Evolutionary conservation across 2,329 filamentous ascomycete species (phyloP), one percentile per base, ranked within the genome.

Genomic region (Monosporascus sp.): DNA sequence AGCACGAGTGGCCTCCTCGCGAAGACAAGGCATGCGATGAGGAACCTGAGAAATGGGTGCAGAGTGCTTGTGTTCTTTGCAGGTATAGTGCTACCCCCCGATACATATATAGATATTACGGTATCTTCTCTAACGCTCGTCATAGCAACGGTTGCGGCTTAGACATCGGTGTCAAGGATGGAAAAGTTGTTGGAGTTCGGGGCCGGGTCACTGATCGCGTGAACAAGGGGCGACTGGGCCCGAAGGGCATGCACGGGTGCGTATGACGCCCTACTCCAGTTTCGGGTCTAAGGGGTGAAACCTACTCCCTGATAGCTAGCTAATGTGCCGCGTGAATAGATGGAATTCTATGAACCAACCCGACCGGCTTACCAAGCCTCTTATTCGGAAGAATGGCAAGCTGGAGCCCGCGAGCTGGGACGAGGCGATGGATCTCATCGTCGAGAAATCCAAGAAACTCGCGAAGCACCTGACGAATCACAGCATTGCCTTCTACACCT

Each of bases 401-500:
- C 64, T 71, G 1, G 64, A 69, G 52, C 62, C 60, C 7, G 65
- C 66, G 3, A 61, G 67, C 8, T 71, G 68, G 70, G 70, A 72
- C 46, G 70, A 71, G 55, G 69, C 69, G 3, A 71, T 72, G 70
- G 52, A 54, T 5, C 49, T 70, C 20, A 69, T 72, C 48, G 67
- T 70, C 1, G 45, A 65, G 5, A 63, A 64, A 22, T 59, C 67
- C 4, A 65, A 65, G 35, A 62, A 68, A 7, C 57, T 69, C 27
- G 60, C 61, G 40, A 50, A 63, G 4, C 60, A 65, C 14, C 56
- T 72, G 27, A 70, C 68, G 1, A 66, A 63, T 48, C 70, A 71
- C 60, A 68, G 66, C 26, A 72, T 72, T 50, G 69, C 63, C 3
- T 72, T 73, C 53, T 72, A 72, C 56, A 72, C 70, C 9, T 63